Evolutionary conservation across 345 rosid genomes (phyloP).

Genomic region (Streptanthus diversifolius): DNA sequence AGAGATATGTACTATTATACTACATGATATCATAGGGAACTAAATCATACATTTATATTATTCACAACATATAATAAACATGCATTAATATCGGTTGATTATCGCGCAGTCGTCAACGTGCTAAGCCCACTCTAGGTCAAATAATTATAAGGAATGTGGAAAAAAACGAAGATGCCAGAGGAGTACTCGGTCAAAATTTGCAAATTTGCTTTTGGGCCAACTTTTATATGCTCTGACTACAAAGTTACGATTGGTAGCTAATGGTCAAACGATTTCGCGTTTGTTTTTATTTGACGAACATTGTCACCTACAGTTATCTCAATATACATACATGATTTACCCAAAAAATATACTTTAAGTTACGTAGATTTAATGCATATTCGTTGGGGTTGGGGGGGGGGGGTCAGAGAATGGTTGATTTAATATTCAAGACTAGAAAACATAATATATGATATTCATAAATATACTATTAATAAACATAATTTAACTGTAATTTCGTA

Average conservation of each 20-base stretch:
- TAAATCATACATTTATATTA: neutral
- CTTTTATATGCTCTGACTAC: constrained; percentile 2
- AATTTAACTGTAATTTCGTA: too few relatives aligned
- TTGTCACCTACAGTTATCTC: neutral
- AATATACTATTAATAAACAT: too few relatives aligned
- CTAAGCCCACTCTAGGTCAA: constrained; percentile 10
- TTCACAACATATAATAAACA: neutral
- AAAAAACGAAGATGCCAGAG: neutral
- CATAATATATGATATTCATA: too few relatives aligned
- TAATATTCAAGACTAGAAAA: too few relatives aligned
- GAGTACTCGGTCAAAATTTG: constrained; percentile 15
- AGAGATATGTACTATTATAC: too few relatives aligned
- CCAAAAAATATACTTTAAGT: neutral
- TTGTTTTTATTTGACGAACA: neutral
- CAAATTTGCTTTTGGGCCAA: constrained; percentile 11
- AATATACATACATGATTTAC: neutral
- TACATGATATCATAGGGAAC: neutral
- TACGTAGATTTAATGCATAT: neutral
- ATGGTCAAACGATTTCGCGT: neutral
- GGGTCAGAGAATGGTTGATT: too few relatives aligned
- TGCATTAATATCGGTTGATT: neutral
- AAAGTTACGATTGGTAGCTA: neutral
- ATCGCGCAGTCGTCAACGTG: neutral
- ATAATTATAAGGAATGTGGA: neutral
- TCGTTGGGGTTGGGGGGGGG: too few relatives aligned